Evolutionary conservation across 345 rosid genomes (phyloP).

Genomic region (Geranium rotundifolium): DNA sequence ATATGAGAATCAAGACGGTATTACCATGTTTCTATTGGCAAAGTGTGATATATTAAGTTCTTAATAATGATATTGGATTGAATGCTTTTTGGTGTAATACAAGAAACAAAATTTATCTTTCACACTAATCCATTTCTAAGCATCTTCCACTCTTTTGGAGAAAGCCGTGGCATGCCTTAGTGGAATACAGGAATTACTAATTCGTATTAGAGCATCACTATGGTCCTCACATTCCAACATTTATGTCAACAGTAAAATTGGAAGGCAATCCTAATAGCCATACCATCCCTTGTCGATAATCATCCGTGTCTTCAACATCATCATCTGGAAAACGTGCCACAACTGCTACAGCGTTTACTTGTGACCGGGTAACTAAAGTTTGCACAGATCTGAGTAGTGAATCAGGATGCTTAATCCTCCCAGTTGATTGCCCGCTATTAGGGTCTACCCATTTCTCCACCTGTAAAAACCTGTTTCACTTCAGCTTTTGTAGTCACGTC

Average conservation of each 20-base stretch:
- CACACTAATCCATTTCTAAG: no score
- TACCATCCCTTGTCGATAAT: slow-evolving; percentile 49
- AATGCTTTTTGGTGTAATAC: no score
- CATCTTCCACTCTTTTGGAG: no score
- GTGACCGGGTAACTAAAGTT: slow-evolving; percentile 25
- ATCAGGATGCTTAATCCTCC: slow-evolving; percentile 44
- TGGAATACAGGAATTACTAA: no score
- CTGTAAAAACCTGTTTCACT: slow-evolving; percentile 17
- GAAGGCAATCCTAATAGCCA: slow-evolving; percentile 1
- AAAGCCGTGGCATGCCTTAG: no score
- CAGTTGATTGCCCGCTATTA: slow-evolving; percentile 47
- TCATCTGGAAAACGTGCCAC: slow-evolving; percentile 52
- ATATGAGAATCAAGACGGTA: no score
- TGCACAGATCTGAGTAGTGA: slow-evolving; percentile 36
- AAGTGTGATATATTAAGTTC: no score
- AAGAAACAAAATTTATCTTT: no score
- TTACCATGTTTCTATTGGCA: no score
- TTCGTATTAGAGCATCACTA: no score
- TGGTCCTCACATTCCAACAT: no score
- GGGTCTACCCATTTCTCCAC: slow-evolving; percentile 53
- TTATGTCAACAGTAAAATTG: background rate
- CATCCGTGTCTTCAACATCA: slow-evolving; percentile 32
- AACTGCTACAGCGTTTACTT: slow-evolving; percentile 47
- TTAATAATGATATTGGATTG: no score
- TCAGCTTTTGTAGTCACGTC: background rate